phyloP scores from a whole-genome alignment of 495 filamentous ascomycete species.

The Cenococcum geophilum region DNA sequence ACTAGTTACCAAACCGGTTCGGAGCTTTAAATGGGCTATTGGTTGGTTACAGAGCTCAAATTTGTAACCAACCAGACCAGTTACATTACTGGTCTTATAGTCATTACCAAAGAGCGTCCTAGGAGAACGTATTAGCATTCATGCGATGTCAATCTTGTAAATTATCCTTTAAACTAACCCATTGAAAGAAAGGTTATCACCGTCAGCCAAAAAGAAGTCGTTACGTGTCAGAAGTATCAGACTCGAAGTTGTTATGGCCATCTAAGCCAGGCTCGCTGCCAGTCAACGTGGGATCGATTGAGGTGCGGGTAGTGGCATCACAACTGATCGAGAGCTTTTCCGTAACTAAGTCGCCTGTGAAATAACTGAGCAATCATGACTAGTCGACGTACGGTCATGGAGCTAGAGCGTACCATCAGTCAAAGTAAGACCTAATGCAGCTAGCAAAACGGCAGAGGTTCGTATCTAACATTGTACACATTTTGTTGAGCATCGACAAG shows the following conservation, averaged over 20 bases:
- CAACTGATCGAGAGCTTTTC: constrained; percentile 42
- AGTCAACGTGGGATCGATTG: constrained; percentile 33
- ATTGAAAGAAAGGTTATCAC: constrained; percentile 42
- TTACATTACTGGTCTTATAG: too few species aligned
- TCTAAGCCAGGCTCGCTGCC: constrained; percentile 40
- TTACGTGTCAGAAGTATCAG: constrained; percentile 41
- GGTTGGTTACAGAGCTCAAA: too few species aligned
- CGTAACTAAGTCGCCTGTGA: background rate
- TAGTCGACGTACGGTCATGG: background rate
- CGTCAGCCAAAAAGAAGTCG: constrained; percentile 39
- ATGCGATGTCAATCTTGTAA: too few species aligned
- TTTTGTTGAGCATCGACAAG: constrained; percentile 43
- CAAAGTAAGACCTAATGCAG: constrained; percentile 36
- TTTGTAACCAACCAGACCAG: too few species aligned
- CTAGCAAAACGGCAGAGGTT: constrained; percentile 37
- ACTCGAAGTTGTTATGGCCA: constrained; percentile 45
- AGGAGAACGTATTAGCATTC: too few species aligned
- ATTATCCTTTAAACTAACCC: background rate
- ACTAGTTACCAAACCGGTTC: too few species aligned
- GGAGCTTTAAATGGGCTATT: too few species aligned
- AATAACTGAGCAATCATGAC: background rate
- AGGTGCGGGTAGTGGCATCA: constrained; percentile 41
- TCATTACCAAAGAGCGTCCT: too few species aligned
- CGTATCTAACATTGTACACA: constrained; percentile 43
- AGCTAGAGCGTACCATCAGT: constrained; percentile 34